A percentile compares a stretch with the other conserved stretches of the same genome.
phyloP scores from a whole-genome alignment of 1,139 yeast genomes.

The Yamadazyma dushanensis region DNA sequence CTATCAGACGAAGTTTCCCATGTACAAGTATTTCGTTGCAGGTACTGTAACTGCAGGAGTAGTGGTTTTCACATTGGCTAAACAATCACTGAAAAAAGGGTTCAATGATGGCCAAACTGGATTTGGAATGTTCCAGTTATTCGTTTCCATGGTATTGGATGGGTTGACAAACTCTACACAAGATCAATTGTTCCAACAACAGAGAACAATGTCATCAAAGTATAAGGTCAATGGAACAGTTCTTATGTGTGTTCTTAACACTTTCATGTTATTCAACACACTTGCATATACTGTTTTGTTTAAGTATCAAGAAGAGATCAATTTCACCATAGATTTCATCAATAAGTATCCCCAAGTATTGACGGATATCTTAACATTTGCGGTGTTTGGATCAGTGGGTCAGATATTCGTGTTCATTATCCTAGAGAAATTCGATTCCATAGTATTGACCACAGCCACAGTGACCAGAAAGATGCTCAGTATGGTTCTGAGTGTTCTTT shows the following conservation, averaged over 20 bases:
- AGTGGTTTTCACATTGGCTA: conserved; percentile 64
- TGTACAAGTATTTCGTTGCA: conserved; percentile 78
- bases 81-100: conserved; percentile 19
- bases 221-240: conserved; percentile 61
- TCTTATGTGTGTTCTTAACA: conserved; percentile 80
- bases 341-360: conserved; percentile 41
- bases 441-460: conserved; percentile 85
- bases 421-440: conserved; percentile 78
- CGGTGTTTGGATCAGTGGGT: conserved; percentile 84
- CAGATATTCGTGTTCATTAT: conserved; percentile 89
- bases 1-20: conserved; percentile 72
- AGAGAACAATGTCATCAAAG: conserved; percentile 10
- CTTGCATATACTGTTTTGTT: conserved; percentile 41
- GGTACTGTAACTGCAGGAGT: conserved; percentile 78
- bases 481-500: conserved; percentile 82
- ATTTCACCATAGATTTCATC: conserved; percentile 50
- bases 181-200: conserved; percentile 68
- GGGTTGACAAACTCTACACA: conserved; percentile 94
- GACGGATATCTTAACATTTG: conserved; percentile 63
- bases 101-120: conserved; percentile 41
- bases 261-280: conserved; percentile 48
- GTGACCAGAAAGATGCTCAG: conserved; percentile 96
- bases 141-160: conserved; percentile 71
- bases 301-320: conserved; percentile 46
- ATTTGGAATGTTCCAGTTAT: conserved; percentile 61